Evolutionary conservation across 306 rosid species (phyloP).

Genomic region (Fagus sylvatica): DNA sequence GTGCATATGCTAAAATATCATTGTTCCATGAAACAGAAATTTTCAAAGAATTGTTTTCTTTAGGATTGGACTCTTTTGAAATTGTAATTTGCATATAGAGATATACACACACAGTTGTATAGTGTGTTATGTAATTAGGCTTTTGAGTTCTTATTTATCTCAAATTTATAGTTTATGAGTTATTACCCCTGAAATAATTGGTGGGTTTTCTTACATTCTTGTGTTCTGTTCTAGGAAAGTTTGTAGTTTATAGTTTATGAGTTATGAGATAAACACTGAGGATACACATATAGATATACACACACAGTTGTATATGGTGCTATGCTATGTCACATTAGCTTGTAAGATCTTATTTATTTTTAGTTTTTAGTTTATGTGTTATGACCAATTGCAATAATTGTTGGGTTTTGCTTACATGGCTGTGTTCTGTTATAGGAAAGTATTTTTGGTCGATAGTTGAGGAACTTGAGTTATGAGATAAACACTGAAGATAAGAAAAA

Average conservation of each 20-base stretch:
- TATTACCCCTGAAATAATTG: no score
- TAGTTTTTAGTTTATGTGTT: not conserved
- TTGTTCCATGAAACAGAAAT: no score
- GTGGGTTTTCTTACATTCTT: no score
- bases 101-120: not conserved
- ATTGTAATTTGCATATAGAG: not conserved
- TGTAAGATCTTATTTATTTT: not conserved
- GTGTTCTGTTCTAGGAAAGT: no score
- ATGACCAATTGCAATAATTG: not conserved
- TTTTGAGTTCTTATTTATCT: not conserved
- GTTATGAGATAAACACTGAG: no score
- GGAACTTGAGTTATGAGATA: not conserved
- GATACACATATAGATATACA: no score
- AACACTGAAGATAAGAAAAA: conserved; percentile 10
- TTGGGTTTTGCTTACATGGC: not conserved
- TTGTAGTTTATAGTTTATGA: no score
- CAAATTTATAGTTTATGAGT: not conserved
- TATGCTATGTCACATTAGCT: no score
- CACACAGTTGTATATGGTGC: no score
- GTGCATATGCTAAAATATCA: not conserved
- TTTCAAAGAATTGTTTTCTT: not conserved
- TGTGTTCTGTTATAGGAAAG: not conserved
- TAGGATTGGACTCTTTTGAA: not conserved
- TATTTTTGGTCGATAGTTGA: not conserved
- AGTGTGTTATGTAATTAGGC: not conserved